Evolutionary conservation across 345 rosid species (phyloP).

Genomic region (Moricandia arvensis): DNA sequence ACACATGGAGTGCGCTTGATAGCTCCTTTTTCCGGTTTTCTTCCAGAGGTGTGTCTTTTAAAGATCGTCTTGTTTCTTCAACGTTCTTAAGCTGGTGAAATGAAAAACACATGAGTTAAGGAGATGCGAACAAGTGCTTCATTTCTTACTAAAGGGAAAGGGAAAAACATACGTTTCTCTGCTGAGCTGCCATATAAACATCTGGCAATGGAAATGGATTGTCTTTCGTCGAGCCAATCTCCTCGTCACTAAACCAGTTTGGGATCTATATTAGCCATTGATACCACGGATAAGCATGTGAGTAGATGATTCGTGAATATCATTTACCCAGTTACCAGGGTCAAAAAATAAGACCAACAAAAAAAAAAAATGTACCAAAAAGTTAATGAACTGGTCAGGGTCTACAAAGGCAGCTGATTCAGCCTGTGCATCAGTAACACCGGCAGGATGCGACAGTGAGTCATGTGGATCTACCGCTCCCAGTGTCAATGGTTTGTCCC

Average conservation of each 20-base stretch:
- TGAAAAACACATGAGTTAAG: not conserved
- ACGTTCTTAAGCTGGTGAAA: slow-evolving; percentile 65
- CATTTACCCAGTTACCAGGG: not conserved
- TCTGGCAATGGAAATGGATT: slow-evolving; percentile 90
- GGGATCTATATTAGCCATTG: slow-evolving; percentile 66
- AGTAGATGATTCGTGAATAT: slow-evolving; percentile 5
- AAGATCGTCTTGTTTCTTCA: slow-evolving; percentile 66
- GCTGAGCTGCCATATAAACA: slow-evolving; percentile 64
- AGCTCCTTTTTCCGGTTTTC: slow-evolving; percentile 86
- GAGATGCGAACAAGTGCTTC: not conserved
- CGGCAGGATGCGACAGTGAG: slow-evolving; percentile 95
- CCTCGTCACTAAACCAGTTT: slow-evolving; percentile 79
- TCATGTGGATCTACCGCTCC: slow-evolving; percentile 96
- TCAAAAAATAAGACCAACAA: not conserved
- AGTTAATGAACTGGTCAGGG: slow-evolving; percentile 89
- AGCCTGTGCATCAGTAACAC: slow-evolving; percentile 86
- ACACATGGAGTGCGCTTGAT: slow-evolving; percentile 81
- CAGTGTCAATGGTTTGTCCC: slow-evolving; percentile 85
- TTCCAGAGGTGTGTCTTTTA: slow-evolving; percentile 79
- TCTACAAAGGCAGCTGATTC: slow-evolving; percentile 80
- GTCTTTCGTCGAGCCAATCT: slow-evolving; percentile 65
- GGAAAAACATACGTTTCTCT: slow-evolving; percentile 62
- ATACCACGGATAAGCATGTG: slow-evolving; percentile 12
- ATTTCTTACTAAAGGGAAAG: not conserved
- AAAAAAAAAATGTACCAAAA: slow-evolving; percentile 58